Evolutionary conservation across 257 asterid genomes (phyloP).

Genomic region (Scutellaria minor): DNA sequence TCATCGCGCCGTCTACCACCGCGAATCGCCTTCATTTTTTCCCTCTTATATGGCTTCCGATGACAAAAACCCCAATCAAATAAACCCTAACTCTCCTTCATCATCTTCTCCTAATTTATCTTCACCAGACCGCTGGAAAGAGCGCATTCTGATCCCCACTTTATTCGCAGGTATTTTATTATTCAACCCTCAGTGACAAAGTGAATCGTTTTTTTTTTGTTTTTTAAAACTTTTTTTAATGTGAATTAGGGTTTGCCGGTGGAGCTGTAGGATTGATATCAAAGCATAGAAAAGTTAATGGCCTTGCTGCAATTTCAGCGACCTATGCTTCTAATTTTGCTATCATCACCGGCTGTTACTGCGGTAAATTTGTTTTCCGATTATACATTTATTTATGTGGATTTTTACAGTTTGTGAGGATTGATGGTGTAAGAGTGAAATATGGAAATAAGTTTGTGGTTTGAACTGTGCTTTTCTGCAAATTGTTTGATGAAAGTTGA

Average conservation of each 20-base stretch:
- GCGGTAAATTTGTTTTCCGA: slow-evolving; percentile 55
- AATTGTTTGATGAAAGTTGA: not conserved
- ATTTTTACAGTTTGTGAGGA: not conserved
- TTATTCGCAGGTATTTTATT: slow-evolving; percentile 66
- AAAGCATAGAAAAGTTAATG: slow-evolving; percentile 71
- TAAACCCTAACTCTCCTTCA: slow-evolving; percentile 33
- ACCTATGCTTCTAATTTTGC: slow-evolving; percentile 89
- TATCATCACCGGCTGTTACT: slow-evolving; percentile 81
- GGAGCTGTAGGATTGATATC: slow-evolving; percentile 79
- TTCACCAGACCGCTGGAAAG: slow-evolving; percentile 56
- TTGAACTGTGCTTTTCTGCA: slow-evolving; percentile 9
- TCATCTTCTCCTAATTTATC: slow-evolving; percentile 45
- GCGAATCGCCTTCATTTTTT: slow-evolving; percentile 25
- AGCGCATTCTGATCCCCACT: slow-evolving; percentile 73
- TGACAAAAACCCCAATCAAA: slow-evolving; percentile 36
- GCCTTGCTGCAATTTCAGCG: slow-evolving; percentile 62
- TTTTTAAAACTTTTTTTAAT: not conserved
- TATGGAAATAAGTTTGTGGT: not conserved
- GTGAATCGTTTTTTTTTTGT: not conserved
- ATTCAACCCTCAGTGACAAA: not conserved
- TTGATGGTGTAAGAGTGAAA: not conserved
- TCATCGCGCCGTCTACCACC: slow-evolving; percentile 40
- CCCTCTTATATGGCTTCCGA: slow-evolving; percentile 42
- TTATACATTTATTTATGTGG: not conserved
- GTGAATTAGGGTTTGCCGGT: slow-evolving; percentile 72